Percentiles rank a stretch among this genome's conserved stretches.
These are phyloP conservation scores for Dichotomocladium elegans DNA, from an alignment of 371 early-diverging fungal species.

Conservation along the genomic window DNA sequence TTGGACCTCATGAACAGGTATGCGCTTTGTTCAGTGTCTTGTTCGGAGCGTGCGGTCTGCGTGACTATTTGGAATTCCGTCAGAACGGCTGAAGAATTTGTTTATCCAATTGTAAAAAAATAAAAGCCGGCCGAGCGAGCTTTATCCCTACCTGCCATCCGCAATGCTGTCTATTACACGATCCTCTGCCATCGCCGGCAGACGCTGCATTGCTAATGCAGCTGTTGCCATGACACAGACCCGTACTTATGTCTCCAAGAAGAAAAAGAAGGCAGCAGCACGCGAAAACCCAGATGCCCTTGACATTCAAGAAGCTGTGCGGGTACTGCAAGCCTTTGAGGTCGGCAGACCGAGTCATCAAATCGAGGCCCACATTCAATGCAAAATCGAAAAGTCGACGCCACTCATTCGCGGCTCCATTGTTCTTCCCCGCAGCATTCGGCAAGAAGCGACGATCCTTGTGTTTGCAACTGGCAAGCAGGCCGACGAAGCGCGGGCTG, in stretches of 20 bases:
- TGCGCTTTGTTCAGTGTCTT: too few species aligned
- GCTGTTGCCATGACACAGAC: neutral
- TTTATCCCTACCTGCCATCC: neutral
- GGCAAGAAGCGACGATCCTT: slow-evolving; percentile 59
- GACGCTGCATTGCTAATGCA: neutral
- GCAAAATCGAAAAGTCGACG: slow-evolving; percentile 69
- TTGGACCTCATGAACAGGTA: too few species aligned
- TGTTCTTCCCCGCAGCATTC: slow-evolving; percentile 64
- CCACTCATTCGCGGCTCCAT: slow-evolving; percentile 74
- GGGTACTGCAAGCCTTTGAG: slow-evolving; percentile 60
- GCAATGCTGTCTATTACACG: slow-evolving; percentile 1
- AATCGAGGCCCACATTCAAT: slow-evolving; percentile 71
- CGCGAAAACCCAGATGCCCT: slow-evolving; percentile 38
- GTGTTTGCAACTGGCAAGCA: slow-evolving; percentile 81
- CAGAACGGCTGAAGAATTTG: too few species aligned
- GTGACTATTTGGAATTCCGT: too few species aligned
- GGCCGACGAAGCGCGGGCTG: slow-evolving; percentile 78
- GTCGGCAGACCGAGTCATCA: slow-evolving; percentile 65
- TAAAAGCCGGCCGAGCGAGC: too few species aligned
- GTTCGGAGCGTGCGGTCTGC: too few species aligned
- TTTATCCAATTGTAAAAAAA: too few species aligned
- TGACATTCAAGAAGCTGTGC: slow-evolving; percentile 35
- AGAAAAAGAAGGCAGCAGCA: slow-evolving; percentile 23
- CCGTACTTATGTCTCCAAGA: slow-evolving; percentile 10
- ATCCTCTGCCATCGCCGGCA: neutral